These are phyloP conservation scores for Gossypioides kirkii DNA, from an alignment of 345 rosid genomes.

Conservation along the genomic window DNA sequence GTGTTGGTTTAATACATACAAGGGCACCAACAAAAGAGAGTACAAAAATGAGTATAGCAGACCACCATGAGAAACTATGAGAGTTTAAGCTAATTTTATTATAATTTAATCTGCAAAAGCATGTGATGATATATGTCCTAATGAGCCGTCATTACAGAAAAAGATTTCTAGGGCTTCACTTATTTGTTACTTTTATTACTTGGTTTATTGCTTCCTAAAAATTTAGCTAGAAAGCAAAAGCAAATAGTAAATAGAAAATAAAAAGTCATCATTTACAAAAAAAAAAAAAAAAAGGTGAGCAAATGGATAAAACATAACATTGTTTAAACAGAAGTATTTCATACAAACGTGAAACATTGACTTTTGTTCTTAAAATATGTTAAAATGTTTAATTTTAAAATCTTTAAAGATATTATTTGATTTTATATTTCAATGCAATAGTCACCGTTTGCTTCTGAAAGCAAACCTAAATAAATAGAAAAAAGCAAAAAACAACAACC, in stretches of 20 bases:
- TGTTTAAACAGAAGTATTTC: not conserved
- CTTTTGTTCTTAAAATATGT: not conserved
- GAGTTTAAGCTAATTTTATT: not conserved
- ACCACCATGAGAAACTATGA: not conserved
- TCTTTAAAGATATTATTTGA: not conserved
- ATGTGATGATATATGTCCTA: not conserved
- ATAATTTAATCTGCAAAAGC: not conserved
- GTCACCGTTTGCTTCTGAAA: not conserved
- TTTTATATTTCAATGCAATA: not conserved
- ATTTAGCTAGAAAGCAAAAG: not conserved
- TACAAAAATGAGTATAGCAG: not conserved
- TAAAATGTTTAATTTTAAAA: not conserved
- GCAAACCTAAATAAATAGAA: not conserved
- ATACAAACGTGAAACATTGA: not conserved
- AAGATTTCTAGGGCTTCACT: conserved; percentile 3
- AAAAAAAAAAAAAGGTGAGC: not conserved
- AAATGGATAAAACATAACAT: not conserved
- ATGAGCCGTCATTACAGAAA: not conserved
- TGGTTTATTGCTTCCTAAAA: not conserved
- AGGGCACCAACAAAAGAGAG: not conserved
- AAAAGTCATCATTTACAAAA: not conserved
- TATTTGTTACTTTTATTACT: not conserved
- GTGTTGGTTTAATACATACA: not conserved
- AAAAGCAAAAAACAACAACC: not conserved
- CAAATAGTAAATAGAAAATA: no score